A percentile compares a stretch with the other conserved stretches of the same genome.
Conservation (phyloP, 2,329 filamentous ascomycete genomes). For the Verticillium isaacii region DNA sequence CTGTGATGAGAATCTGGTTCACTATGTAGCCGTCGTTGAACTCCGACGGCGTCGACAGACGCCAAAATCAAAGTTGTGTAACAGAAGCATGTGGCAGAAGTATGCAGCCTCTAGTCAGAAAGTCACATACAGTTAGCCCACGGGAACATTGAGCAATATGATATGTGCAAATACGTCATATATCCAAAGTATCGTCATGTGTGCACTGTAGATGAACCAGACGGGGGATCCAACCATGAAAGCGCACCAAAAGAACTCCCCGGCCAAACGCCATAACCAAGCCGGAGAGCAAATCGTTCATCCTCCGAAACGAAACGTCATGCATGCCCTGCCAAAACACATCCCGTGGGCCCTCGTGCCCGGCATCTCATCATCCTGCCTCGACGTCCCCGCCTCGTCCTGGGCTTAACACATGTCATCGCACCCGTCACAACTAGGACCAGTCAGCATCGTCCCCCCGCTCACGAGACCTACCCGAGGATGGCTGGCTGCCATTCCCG, state of each 20-base stretch:
- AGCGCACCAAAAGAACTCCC: neutral
- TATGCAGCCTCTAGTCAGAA: no score
- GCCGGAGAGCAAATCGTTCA: neutral
- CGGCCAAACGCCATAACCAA: neutral
- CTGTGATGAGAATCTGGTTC: no score
- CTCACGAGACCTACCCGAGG: neutral
- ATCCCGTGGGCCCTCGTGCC: no score
- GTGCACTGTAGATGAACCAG: neutral
- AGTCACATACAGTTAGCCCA: no score
- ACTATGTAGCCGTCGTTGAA: no score
- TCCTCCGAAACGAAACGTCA: neutral
- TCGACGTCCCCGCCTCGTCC: neutral
- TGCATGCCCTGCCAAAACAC: neutral
- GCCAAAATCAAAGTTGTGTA: no score
- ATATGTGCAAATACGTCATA: neutral
- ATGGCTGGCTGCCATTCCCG: neutral
- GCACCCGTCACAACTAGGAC: conserved; percentile 30
- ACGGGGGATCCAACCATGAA: neutral
- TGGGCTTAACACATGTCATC: conserved; percentile 14
- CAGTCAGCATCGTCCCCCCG: conserved; percentile 1
- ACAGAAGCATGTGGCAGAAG: no score
- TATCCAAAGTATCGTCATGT: neutral
- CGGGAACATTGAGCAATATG: neutral
- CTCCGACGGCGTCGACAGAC: no score
- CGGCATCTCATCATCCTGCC: no score